Evolutionary conservation across 768 basidiomycete genomes (phyloP), one percentile per base, ranked within the genome.

Genomic region (Coprinopsis sp.): DNA sequence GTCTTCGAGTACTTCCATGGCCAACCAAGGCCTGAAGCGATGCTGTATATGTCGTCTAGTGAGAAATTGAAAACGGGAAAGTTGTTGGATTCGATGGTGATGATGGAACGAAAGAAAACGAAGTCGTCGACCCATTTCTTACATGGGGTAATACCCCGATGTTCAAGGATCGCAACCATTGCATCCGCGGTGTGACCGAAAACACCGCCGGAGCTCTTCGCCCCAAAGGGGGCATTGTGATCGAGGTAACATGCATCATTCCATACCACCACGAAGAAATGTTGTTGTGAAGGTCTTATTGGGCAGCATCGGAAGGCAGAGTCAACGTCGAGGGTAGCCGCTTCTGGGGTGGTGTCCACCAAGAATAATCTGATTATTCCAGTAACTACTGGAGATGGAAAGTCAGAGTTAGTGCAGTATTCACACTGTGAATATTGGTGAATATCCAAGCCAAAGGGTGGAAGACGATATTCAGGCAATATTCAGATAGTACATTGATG

Each of bases 1-100:
- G 55, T 61, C 44, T 70, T 69, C 0, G 58, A 57, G 0, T 24
- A 42, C 27, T 65, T 63, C 68, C 68, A 70, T 1, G 67, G 68
- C 65, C 65, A 67, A 0, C 67, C 66, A 0, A 70, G 49, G 0
- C 43, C 25, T 55, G 57, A 2, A 8, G 31, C 1, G 58, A 68
- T 47, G 1, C 37, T 37, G 16, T 46, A 36, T 12, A 61, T 50
- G 0, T 40, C 8, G 0, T 13, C 11, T 3, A 60, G 38, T 13
- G 44, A 39, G 16, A 22, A 7, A n/a, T 27, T 30, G 14, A 40
- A 29, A 16, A 37, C 30, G 44, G 16, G 3, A 38, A 49, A 49
- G 6, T 27, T 5, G 37, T 12, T 11, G 18, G 11, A 16, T 13
- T 19, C n/a, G 30, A 13, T 3, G 3, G 11, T 2, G 19, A 25